Conservation (phyloP, 192 early-diverging fungal genomes). For the Podila horticola region DNA sequence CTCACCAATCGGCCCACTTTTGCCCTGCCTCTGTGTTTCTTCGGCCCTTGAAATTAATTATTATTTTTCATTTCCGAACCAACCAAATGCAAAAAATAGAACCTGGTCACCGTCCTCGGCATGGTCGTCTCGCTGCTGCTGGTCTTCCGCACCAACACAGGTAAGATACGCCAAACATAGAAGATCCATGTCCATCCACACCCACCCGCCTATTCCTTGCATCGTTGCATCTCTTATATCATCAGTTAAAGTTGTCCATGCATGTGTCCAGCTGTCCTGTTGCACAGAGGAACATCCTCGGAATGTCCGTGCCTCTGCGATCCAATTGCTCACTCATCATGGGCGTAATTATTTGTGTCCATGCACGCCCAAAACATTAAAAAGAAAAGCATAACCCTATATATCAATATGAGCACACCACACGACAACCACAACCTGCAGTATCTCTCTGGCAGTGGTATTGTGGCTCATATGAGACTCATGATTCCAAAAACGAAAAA, state of each 20-base stretch:
- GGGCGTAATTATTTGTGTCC: not conserved
- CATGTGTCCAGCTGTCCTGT: too few relatives aligned
- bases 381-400: not conserved
- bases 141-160: constrained; percentile 78
- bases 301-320: constrained; percentile 2
- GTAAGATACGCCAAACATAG: constrained; percentile 11
- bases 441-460: too few relatives aligned
- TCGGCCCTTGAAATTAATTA: too few relatives aligned
- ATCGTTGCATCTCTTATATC: not conserved
- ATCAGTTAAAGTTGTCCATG: constrained; percentile 11
- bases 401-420: too few relatives aligned
- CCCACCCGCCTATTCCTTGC: not conserved
- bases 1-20: too few relatives aligned
- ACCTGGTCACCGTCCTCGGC: constrained; percentile 43
- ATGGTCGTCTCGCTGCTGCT: constrained; percentile 63
- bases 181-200: constrained; percentile 53
- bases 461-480: too few relatives aligned
- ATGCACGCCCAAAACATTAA: too few relatives aligned
- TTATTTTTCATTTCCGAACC: not conserved
- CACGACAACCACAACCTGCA: too few relatives aligned
- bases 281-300: too few relatives aligned
- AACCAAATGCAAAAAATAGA: constrained; percentile 3
- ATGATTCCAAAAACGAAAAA: too few relatives aligned
- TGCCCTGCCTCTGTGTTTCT: too few relatives aligned
- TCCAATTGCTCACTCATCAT: constrained; percentile 51